A percentile compares a stretch with the other conserved stretches of the same genome.
These are phyloP conservation scores for Trametes pubescens DNA, from an alignment of 1,284 basidiomycete genomes.

Conservation along the genomic window DNA sequence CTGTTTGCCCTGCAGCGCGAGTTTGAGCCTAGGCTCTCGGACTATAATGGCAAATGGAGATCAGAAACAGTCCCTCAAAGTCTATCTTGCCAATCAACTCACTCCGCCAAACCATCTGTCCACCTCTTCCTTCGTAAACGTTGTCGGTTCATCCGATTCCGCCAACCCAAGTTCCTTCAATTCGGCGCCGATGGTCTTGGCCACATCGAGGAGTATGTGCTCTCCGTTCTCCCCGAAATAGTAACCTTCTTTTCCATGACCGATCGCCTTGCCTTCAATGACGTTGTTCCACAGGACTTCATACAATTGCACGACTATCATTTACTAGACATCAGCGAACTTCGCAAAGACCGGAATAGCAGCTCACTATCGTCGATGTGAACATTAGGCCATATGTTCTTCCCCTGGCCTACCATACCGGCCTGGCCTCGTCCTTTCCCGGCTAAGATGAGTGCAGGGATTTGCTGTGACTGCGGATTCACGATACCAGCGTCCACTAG, in stretches of 20 bases:
- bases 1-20: constrained; percentile 50
- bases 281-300: constrained; percentile 33
- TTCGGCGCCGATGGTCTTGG: constrained; percentile 46
- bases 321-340: background rate
- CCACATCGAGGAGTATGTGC: constrained; percentile 46
- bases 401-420: constrained; percentile 44
- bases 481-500: constrained; percentile 48
- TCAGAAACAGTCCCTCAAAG: background rate
- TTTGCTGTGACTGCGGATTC: constrained; percentile 40
- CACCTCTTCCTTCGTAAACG: constrained; percentile 44
- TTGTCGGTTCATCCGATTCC: constrained; percentile 38
- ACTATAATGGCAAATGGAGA: constrained; percentile 1
- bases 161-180: constrained; percentile 42
- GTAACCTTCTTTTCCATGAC: constrained; percentile 53
- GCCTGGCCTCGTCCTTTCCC: constrained; percentile 43
- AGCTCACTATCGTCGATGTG: constrained; percentile 33
- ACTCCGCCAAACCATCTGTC: constrained; percentile 34
- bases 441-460: constrained; percentile 37
- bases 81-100: background rate
- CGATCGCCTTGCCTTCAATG: constrained; percentile 23
- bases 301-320: constrained; percentile 34
- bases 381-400: constrained; percentile 41
- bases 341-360: too few species aligned
- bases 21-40: constrained; percentile 49
- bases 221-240: constrained; percentile 59